Evolutionary conservation across 1,139 yeast genomes (phyloP), one percentile per base, ranked within the genome.

Genomic region (Waltiozyma sp.): DNA sequence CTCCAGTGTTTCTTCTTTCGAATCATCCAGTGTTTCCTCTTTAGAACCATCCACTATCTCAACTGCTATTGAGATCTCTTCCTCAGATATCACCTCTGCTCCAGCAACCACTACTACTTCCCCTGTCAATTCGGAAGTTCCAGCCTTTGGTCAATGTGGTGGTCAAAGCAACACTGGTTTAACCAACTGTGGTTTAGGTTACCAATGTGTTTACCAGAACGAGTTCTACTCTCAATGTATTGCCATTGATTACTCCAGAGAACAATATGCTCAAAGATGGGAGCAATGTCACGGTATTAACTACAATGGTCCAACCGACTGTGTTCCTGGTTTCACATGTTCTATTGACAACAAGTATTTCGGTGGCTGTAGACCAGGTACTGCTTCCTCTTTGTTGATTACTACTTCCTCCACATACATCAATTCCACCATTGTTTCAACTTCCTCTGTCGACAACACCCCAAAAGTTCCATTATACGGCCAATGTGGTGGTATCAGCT

Each of bases 131-230:
- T 31, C 18, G 3, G 34, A n/a, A 10, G 56, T 51, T n/a, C 41
- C 55, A 1, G 54, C 48, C 3, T 59, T 58, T 47, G 61, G 47
- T 7, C 62, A 59, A 44, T 61, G 65, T 49, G 65, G 65, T 37
- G 64, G 64, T 26, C 39, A 23, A 4, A 57, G 46, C 36, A 58
- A 45, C 43, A 38, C 49, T 2, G 63, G 64, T 11, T 53, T 47
- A 2, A 49, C 56, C 10, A 48, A 54, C 39, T 61, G 65, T 44
- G 54, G 51, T 26, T 36, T 26, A 4, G 60, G 58, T 5, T 44
- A 47, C 28, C 38, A 48, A 33, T 61, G 65, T 47, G 7, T 7
- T 9, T 37, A 45, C 10, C 28, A 21, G 28, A 45, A 48, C 36
- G 42, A 38, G 2, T 48, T 24, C 38, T 48, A 45, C 39, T 39